A percentile compares a stretch with the other conserved stretches of the same genome.
These are phyloP conservation scores for Pseudocercospora ulei DNA, from an alignment of 2,329 filamentous ascomycete species.

Conservation along the genomic window DNA sequence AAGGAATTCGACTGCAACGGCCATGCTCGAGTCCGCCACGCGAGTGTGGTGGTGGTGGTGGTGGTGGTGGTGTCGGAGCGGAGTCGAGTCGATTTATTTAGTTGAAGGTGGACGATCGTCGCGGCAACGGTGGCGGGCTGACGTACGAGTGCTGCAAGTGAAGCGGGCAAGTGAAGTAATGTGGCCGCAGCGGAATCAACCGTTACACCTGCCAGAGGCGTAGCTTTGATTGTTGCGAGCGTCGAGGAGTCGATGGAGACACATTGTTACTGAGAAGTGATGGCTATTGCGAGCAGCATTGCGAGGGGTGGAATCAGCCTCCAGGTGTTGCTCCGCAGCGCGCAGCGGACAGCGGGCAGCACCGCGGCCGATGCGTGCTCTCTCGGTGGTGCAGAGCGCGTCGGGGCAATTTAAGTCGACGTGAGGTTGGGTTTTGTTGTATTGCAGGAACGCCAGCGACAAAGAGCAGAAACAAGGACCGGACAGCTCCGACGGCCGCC, in stretches of 20 bases:
- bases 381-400: too few relatives aligned
- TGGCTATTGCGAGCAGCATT: conserved; percentile 1
- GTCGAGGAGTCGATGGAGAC: not conserved
- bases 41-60: not conserved
- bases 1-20: conserved; percentile 7
- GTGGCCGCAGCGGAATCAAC: not conserved
- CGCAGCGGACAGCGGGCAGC: too few relatives aligned
- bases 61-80: not conserved
- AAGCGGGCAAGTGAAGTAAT: not conserved
- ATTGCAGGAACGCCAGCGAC: too few relatives aligned
- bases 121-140: not conserved
- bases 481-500: too few relatives aligned
- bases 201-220: conserved; percentile 1
- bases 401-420: too few relatives aligned
- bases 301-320: not conserved
- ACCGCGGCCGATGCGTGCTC: too few relatives aligned
- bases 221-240: not conserved
- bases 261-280: conserved; percentile 1
- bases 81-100: not conserved
- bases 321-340: too few relatives aligned
- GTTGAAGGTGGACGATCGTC: not conserved
- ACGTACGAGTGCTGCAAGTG: not conserved
- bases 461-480: too few relatives aligned
- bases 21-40: not conserved
- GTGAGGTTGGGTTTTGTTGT: too few relatives aligned